Percentiles rank a stretch among this genome's conserved stretches.
phyloP scores from a whole-genome alignment of 306 rosid genomes.

The Morella rubra region DNA sequence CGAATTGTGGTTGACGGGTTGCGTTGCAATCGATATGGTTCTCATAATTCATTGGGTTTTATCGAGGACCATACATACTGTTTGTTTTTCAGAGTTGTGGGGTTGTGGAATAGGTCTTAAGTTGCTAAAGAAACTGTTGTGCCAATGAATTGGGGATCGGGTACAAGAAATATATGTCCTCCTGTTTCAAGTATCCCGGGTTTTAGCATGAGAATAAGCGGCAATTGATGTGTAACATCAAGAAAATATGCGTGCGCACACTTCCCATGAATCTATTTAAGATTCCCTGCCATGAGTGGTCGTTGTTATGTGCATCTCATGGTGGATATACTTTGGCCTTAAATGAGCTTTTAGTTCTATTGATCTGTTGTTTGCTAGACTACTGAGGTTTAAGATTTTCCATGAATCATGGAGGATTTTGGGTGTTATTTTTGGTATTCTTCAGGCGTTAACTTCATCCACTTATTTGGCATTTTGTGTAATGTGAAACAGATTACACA shows the following conservation, averaged over 20 bases:
- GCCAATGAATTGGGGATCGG: constrained; percentile 11
- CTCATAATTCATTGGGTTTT: neutral
- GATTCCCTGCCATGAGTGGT: neutral
- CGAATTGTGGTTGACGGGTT: neutral
- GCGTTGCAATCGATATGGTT: neutral
- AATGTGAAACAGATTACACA: neutral
- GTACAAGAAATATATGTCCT: neutral
- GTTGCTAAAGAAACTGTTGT: constrained; percentile 9
- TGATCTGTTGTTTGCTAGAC: constrained; percentile 2
- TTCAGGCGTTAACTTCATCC: neutral
- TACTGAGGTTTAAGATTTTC: neutral
- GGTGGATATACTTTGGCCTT: too few species aligned
- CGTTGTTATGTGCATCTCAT: neutral
- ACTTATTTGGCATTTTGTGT: neutral
- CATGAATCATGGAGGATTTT: neutral
- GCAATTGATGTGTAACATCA: neutral
- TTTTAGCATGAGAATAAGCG: neutral
- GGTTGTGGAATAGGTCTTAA: neutral
- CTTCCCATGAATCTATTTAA: neutral
- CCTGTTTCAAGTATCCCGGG: neutral
- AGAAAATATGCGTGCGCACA: neutral
- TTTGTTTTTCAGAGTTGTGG: neutral
- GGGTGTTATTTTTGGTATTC: neutral
- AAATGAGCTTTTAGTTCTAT: neutral
- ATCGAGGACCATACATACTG: neutral